A percentile compares a stretch with the other conserved stretches of the same genome.
phyloP scores from a whole-genome alignment of 768 basidiomycete genomes.

The Solioccasus polychromus region DNA sequence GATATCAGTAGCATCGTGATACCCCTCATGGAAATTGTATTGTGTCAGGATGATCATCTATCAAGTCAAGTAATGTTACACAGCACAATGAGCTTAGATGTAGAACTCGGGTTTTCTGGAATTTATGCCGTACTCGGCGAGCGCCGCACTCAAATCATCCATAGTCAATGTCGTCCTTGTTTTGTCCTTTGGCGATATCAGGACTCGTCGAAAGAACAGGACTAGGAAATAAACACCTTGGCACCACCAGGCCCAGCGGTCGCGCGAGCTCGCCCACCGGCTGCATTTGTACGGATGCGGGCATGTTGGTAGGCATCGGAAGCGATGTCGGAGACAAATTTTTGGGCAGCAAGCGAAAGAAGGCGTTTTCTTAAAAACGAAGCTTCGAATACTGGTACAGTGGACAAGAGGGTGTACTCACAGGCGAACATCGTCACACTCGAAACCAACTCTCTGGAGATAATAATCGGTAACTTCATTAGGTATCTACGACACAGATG shows the following conservation, averaged over 20 bases:
- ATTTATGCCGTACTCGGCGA: constrained; percentile 95
- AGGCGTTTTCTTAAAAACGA: constrained; percentile 73
- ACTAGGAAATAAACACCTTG: constrained; percentile 47
- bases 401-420: constrained; percentile 36
- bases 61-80: constrained; percentile 3
- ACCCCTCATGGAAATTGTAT: background rate
- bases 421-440: constrained; percentile 92
- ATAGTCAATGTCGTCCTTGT: constrained; percentile 93
- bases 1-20: background rate
- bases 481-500: constrained; percentile 62
- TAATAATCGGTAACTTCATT: constrained; percentile 98
- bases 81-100: constrained; percentile 41
- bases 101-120: constrained; percentile 94
- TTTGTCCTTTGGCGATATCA: constrained; percentile 57
- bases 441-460: constrained; percentile 92
- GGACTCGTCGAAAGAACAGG: constrained; percentile 1
- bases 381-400: background rate
- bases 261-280: constrained; percentile 66
- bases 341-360: constrained; percentile 92
- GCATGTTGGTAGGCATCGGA: constrained; percentile 98
- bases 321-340: constrained; percentile 96
- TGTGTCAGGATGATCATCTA: constrained; percentile 1
- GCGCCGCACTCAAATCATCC: constrained; percentile 92
- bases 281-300: constrained; percentile 86
- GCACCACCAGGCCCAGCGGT: constrained; percentile 56